Evolutionary conservation across 768 basidiomycete species (phyloP), one percentile per base, ranked within the genome.

Genomic region (Amanita subjunquillea): DNA sequence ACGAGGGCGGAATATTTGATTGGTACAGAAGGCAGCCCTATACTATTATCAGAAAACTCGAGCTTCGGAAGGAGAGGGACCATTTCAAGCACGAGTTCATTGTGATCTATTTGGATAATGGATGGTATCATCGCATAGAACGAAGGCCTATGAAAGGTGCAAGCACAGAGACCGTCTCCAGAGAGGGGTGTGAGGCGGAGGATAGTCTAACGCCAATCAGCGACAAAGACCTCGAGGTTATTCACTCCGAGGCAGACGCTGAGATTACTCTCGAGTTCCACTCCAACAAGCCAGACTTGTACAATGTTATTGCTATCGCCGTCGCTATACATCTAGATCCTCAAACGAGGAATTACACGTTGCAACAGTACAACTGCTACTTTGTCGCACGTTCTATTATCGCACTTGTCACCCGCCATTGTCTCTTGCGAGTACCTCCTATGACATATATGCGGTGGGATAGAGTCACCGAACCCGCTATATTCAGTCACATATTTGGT

Each of bases 361-460:
- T 50, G 25, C 48, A 50, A 34, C n/a, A 38, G 22, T 50, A 50
- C 22, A 50, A 50, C 37, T 50, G 48, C 38, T 50, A 50, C 38
- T 50, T 50, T 17, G 22, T 50, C 15, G 48, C 48, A 6, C 48
- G 38, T 27, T 29, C 50, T 4, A 51, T 51, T n/a, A 41, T 27
- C 5, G n/a, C 50, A n/a, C 50, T 51, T 22, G 13, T 51, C 2
- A 15, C 30, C 5, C 50, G 50, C 2, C 50, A 51, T 13, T 29
- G 20, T 15, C 29, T 51, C 15, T 25, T 51, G 17, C 50, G 22
- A 13, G 3, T 3, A 10, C 34, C 22, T 10, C 10, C 29, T 10
- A 17, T 4, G 15, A 13, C 8, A 9, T 10, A 13, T 6, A 6
- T 51, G n/a, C 38, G 50, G 12, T 51, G 50, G 50, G 40, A 51